phyloP scores from a whole-genome alignment of 805 yeast species.

The Saturnispora galanensis region DNA sequence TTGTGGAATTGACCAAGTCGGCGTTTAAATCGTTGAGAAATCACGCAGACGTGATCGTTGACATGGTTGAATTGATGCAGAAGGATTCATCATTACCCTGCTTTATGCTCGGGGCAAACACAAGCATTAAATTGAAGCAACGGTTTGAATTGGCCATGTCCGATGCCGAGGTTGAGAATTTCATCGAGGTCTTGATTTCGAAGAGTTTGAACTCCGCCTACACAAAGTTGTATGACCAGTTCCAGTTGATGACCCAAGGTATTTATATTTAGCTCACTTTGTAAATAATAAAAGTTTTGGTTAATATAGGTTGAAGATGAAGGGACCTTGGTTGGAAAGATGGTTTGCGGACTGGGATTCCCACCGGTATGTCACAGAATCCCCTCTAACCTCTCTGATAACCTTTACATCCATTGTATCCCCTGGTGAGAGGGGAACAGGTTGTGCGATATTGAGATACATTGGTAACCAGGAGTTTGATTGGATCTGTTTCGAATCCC shows the following conservation, averaged over 20 bases:
- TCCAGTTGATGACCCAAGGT: conserved; percentile 91
- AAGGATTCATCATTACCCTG: conserved; percentile 86
- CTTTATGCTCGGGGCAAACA: conserved; percentile 77
- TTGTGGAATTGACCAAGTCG: conserved; percentile 52
- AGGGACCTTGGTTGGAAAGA: conserved; percentile 22
- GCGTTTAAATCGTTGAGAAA: conserved; percentile 69
- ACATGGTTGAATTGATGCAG: conserved; percentile 90
- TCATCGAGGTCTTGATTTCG: conserved; percentile 71
- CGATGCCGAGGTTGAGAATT: conserved; percentile 63
- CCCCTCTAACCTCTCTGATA: conserved; percentile 2
- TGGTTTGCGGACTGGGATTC: background rate
- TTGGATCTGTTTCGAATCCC: conserved; percentile 1
- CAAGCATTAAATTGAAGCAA: conserved; percentile 69
- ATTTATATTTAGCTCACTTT: conserved; percentile 50
- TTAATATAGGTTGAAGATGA: background rate
- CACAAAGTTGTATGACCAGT: conserved; percentile 90
- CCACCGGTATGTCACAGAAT: conserved; percentile 16
- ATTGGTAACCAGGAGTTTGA: conserved; percentile 62
- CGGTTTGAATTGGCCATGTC: conserved; percentile 69
- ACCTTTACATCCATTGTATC: background rate
- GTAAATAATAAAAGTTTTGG: background rate
- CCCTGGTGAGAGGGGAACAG: background rate
- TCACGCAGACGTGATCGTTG: conserved; percentile 62
- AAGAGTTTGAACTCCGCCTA: conserved; percentile 82
- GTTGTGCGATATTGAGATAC: conserved; percentile 27